phyloP scores from a whole-genome alignment of 768 basidiomycete species.

The Lentinula sp. region DNA sequence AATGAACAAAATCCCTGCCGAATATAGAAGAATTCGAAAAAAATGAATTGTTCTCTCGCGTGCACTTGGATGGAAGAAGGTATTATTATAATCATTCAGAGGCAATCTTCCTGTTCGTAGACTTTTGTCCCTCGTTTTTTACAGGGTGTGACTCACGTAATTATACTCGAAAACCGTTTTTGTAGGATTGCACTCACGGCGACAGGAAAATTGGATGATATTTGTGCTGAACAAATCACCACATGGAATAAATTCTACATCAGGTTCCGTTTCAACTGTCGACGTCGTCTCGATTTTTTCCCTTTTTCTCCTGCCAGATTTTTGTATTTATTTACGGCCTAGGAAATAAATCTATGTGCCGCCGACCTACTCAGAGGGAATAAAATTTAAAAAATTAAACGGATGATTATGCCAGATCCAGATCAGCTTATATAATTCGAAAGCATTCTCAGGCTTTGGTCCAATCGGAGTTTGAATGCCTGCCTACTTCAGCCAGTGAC shows the following conservation, averaged over 20 bases:
- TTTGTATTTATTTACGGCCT: background rate
- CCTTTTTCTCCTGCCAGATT: background rate
- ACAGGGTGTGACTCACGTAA: conserved; percentile 58
- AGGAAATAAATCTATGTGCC: background rate
- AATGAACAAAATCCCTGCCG: conserved; percentile 66
- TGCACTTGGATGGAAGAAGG: conserved; percentile 41
- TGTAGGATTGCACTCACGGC: conserved; percentile 3
- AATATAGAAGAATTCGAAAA: conserved; percentile 54
- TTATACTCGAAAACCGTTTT: conserved; percentile 8
- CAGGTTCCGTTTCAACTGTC: conserved; percentile 1
- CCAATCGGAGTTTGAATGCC: background rate
- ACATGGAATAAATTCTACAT: background rate
- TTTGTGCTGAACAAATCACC: background rate
- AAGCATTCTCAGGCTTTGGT: background rate
- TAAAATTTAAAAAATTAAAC: too few species aligned
- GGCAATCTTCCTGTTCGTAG: conserved; percentile 43
- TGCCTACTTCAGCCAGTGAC: background rate
- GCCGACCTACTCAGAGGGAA: background rate
- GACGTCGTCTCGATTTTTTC: background rate
- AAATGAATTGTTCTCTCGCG: conserved; percentile 64
- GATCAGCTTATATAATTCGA: background rate
- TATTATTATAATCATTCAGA: conserved; percentile 54
- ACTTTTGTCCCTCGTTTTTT: conserved; percentile 53
- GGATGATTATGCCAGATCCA: background rate
- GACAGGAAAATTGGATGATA: background rate